A percentile compares a stretch with the other conserved stretches of the same genome.
Conservation (phyloP, 2,329 filamentous ascomycete genomes). For the Colletotrichum sp. region DNA sequence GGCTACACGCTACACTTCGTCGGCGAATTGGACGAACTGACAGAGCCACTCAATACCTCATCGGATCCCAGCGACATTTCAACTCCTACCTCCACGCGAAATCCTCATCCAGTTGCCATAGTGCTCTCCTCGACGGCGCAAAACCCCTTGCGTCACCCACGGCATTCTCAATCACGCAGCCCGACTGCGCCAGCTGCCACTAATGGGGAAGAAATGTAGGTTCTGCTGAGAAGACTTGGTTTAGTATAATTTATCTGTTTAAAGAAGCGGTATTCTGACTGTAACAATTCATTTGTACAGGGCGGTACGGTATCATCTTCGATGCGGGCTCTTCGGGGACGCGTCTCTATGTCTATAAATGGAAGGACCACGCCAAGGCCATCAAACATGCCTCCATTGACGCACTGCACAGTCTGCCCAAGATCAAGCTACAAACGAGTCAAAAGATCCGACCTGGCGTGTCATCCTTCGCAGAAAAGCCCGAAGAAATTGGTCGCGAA, state of each 20-base stretch:
- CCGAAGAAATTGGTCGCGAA: constrained; percentile 77
- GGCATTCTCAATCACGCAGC: neutral
- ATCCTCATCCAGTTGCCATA: neutral
- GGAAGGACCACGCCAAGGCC: constrained; percentile 78
- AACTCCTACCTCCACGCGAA: neutral
- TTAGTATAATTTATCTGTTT: neutral
- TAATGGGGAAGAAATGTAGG: constrained; percentile 43
- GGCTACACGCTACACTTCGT: neutral
- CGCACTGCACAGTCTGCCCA: constrained; percentile 73
- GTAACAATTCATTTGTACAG: constrained; percentile 33
- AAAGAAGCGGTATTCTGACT: neutral
- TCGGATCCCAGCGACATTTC: neutral
- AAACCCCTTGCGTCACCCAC: neutral
- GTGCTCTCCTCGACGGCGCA: neutral
- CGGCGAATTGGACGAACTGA: neutral
- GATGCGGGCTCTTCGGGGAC: constrained; percentile 98
- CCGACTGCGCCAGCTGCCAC: constrained; percentile 1
- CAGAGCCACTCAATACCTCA: neutral
- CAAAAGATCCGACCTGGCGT: constrained; percentile 95
- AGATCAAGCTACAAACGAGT: constrained; percentile 83
- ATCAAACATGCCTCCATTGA: constrained; percentile 51
- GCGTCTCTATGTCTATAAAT: constrained; percentile 91
- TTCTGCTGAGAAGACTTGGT: neutral
- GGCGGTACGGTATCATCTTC: constrained; percentile 89
- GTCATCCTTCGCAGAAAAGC: constrained; percentile 84